phyloP scores from a whole-genome alignment of 805 yeast genomes.

The Monosporozyma yasuniensis region DNA sequence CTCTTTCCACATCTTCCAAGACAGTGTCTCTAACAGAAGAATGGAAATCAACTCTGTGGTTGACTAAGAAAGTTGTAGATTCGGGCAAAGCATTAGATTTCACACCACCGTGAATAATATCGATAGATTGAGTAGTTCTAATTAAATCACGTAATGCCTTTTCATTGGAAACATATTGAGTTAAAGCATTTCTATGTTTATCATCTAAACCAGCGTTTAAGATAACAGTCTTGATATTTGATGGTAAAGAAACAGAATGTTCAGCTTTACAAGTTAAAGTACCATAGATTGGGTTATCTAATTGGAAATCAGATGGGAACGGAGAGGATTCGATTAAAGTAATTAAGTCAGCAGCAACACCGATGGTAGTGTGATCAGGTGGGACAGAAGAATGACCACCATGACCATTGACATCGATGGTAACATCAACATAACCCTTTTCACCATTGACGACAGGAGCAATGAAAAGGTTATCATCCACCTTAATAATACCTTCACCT shows the following conservation, averaged over 20 bases:
- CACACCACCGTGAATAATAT: conserved; percentile 60
- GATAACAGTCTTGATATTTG: conserved; percentile 18
- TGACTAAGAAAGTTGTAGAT: conserved; percentile 41
- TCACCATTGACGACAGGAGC: conserved; percentile 52
- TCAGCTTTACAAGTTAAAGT: conserved; percentile 56
- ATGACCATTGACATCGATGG: conserved; percentile 44
- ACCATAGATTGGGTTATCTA: conserved; percentile 51
- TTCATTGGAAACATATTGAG: conserved; percentile 16
- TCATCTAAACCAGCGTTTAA: conserved; percentile 28
- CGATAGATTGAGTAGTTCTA: conserved; percentile 60
- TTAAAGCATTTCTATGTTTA: conserved; percentile 31
- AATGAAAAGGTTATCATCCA: conserved; percentile 38
- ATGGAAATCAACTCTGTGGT: conserved; percentile 58
- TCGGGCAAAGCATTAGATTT: conserved; percentile 76
- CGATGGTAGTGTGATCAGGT: conserved; percentile 74
- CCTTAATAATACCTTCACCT: conserved; percentile 35
- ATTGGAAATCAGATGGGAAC: conserved; percentile 28
- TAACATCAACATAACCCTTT: conserved; percentile 50
- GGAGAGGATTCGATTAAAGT: conserved; percentile 49
- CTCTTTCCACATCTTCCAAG: conserved; percentile 32
- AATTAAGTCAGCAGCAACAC: conserved; percentile 55
- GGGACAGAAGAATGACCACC: conserved; percentile 84
- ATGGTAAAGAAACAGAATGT: conserved; percentile 27
- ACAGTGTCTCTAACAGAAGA: conserved; percentile 38
- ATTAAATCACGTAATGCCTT: conserved; percentile 33